Evolutionary conservation across 1,284 basidiomycete genomes (phyloP).

Genomic region (Boletellus deceptivus): DNA sequence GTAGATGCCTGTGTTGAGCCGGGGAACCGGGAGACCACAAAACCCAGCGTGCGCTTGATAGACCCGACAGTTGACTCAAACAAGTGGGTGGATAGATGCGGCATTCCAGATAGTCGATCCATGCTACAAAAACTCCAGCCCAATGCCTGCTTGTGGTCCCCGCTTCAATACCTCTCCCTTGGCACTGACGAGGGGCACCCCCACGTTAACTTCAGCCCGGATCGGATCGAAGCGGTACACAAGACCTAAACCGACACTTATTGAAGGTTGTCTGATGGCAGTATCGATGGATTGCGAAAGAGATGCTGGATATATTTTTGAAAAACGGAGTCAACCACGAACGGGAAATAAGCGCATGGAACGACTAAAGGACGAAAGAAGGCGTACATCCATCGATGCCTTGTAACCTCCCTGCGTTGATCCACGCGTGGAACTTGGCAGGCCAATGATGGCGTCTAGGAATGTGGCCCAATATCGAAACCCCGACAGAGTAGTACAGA

Average conservation of each 20-base stretch:
- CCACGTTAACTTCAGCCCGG: conserved; percentile 89
- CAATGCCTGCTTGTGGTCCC: conserved; percentile 91
- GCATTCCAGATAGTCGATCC: conserved; percentile 7
- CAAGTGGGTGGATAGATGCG: neutral
- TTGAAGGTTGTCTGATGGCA: conserved; percentile 47
- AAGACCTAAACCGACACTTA: conserved; percentile 88
- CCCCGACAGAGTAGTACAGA: conserved; percentile 80
- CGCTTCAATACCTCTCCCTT: conserved; percentile 75
- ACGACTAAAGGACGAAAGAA: neutral
- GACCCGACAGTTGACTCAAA: neutral
- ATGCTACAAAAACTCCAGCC: conserved; percentile 74
- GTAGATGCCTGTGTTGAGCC: no score
- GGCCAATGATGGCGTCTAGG: conserved; percentile 85
- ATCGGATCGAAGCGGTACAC: conserved; percentile 86
- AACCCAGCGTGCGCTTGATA: neutral
- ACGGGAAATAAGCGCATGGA: neutral
- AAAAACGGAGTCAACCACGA: neutral
- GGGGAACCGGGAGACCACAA: neutral
- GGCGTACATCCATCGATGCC: conserved; percentile 50
- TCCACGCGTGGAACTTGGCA: conserved; percentile 80
- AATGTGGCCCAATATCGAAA: conserved; percentile 79
- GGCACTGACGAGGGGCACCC: conserved; percentile 80
- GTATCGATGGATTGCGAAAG: conserved; percentile 12
- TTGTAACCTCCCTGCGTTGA: conserved; percentile 86
- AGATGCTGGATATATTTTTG: conserved; percentile 7